Base-by-base conservation (phyloP, 2,329 filamentous ascomycete genomes). In the Ophiostoma quercus region DNA sequence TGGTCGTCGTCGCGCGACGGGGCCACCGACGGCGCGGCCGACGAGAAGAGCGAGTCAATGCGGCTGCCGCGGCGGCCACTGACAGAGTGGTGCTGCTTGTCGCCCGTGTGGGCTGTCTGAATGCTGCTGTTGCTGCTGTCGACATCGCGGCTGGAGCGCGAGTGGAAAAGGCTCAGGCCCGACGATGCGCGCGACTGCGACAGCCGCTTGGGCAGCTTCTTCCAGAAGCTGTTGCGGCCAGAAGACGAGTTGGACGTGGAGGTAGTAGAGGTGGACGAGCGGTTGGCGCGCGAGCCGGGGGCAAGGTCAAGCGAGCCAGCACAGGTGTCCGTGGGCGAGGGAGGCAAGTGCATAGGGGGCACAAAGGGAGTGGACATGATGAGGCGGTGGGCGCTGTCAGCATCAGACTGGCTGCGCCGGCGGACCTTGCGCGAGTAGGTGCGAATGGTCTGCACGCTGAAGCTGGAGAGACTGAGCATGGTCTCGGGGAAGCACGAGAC, bases 401-500 rank as follows among this genome's bases (percentile, higher is more conserved):
- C 71, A 7, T 74, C 71, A 14, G 69, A 68, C 16, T 70, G 67
- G 62, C 68, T 72, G 29, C 73, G 78, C n/a, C 83, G 84, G 66
- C 80, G 81, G 54, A 86, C 75, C 74, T 86, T 86, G 68, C 80
- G 84, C 0, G 84, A 83, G 73, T 86, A 86, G 37, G 81, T 77
- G 19, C 86, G 84, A 70, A 88, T 86, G 0, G 83, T 87, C 76
- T 88, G 85, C 67, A 87, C 80, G 0, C 85, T 83, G 4, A 87
- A 78, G 74, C 83, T 86, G 0, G 82, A 83, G 5, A 84, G 83
- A 12, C 84, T 78, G 1, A 88, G 81, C 82, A 87, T 86, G 0
- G 85, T 86, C 73, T 87, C 85, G 0, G 85, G 85, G 72, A 88
- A 88, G 73, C 84, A 86, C 5, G 81, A 78, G 12, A 86, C 82